Percentiles rank a stretch among this genome's conserved stretches.
Conservation (phyloP, 768 basidiomycete species). For the Auriculariales sp. region DNA sequence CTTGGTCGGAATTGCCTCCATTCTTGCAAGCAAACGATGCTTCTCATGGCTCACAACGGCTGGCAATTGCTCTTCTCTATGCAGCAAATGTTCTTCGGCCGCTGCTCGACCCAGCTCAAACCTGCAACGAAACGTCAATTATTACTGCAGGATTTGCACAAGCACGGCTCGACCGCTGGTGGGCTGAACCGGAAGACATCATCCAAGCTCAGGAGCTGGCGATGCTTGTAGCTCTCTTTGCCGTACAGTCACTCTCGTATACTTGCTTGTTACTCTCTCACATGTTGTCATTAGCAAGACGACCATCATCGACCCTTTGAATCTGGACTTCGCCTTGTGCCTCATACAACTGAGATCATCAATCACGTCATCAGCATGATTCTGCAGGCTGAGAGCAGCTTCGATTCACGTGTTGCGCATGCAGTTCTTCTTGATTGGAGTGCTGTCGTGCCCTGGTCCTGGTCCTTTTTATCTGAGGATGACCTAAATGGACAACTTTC, state of each 20-base stretch:
- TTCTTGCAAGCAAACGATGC: slow-evolving; percentile 31
- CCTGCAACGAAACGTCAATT: slow-evolving; percentile 13
- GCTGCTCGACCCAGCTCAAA: slow-evolving; percentile 17
- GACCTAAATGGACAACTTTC: too few relatives aligned
- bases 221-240: slow-evolving; percentile 28
- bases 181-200: not conserved
- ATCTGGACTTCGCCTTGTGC: not conserved
- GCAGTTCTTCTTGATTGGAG: not conserved
- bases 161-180: not conserved
- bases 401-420: not conserved
- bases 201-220: slow-evolving; percentile 13
- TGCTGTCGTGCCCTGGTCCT: not conserved
- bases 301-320: not conserved
- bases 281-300: not conserved
- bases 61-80: slow-evolving; percentile 42
- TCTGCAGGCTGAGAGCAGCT: not conserved
- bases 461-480: not conserved
- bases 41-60: slow-evolving; percentile 47
- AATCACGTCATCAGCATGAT: not conserved
- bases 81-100: slow-evolving; percentile 39
- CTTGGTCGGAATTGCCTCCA: slow-evolving; percentile 32
- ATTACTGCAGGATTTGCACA: not conserved
- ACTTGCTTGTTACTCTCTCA: not conserved
- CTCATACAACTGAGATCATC: not conserved
- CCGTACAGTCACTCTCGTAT: slow-evolving; percentile 15